Conservation (phyloP, 2,329 filamentous ascomycete species). For the Paecilomyces formosus region DNA sequence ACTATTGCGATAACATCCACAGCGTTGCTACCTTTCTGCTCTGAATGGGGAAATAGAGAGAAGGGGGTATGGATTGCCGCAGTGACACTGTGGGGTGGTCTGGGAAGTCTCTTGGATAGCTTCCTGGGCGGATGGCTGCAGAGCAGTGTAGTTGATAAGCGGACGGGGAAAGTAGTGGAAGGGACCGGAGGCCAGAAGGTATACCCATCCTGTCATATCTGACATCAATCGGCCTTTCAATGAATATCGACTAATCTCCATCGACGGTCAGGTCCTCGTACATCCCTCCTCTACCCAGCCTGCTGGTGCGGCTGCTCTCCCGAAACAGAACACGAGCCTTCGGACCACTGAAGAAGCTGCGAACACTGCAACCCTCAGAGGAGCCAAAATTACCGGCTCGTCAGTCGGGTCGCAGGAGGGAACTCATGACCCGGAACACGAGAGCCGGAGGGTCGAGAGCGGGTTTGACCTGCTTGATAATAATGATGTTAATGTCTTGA, state of each 20-base stretch:
- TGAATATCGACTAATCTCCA: not conserved
- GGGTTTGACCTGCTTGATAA: conserved; percentile 77
- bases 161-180: conserved; percentile 82
- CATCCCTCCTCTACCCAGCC: conserved; percentile 24
- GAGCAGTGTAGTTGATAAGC: conserved; percentile 74
- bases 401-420: conserved; percentile 9
- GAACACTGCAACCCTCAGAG: conserved; percentile 20
- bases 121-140: conserved; percentile 79
- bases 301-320: conserved; percentile 8
- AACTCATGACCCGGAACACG: conserved; percentile 31
- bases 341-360: conserved; percentile 19
- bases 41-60: conserved; percentile 23
- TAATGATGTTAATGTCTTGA: conserved; percentile 89
- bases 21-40: conserved; percentile 63
- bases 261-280: conserved; percentile 23
- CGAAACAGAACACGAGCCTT: conserved; percentile 14
- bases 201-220: conserved; percentile 14
- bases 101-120: conserved; percentile 82
- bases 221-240: not conserved
- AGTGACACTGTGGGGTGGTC: conserved; percentile 63
- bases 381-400: conserved; percentile 9
- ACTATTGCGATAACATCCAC: conserved; percentile 61
- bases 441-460: conserved; percentile 58
- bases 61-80: conserved; percentile 44
- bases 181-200: conserved; percentile 65